phyloP scores from a whole-genome alignment of 306 rosid species.

The Albizia julibrissin region DNA sequence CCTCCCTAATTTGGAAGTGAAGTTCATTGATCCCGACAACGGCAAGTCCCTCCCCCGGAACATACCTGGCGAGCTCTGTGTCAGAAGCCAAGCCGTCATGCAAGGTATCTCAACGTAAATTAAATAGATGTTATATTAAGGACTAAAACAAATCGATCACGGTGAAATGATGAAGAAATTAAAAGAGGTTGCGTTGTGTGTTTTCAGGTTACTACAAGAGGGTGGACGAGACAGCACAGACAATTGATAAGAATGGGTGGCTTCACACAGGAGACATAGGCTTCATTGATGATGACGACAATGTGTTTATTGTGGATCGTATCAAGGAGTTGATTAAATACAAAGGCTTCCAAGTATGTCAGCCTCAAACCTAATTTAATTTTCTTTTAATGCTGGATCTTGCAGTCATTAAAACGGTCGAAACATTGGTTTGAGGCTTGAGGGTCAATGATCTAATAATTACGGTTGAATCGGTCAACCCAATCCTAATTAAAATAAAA shows the following conservation, averaged over 20 bases:
- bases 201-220: constrained; percentile 75
- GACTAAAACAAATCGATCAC: not conserved
- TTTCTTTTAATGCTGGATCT: not conserved
- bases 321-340: constrained; percentile 55
- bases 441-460: not conserved
- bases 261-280: constrained; percentile 92
- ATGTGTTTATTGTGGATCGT: constrained; percentile 65
- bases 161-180: not conserved
- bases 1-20: constrained; percentile 85
- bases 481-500: no score
- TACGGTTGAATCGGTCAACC: no score
- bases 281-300: constrained; percentile 77
- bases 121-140: not conserved
- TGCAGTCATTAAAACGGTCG: no score
- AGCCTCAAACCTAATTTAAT: not conserved
- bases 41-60: constrained; percentile 74
- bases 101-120: constrained; percentile 44
- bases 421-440: no score
- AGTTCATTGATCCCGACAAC: constrained; percentile 80
- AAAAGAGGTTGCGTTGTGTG: not conserved
- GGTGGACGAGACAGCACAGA: constrained; percentile 70
- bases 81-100: constrained; percentile 90
- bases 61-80: constrained; percentile 84
- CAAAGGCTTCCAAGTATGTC: constrained; percentile 57
- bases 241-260: constrained; percentile 83